Evolutionary conservation across 2,329 filamentous ascomycete genomes (phyloP).

Genomic region (Alternaria sp.): DNA sequence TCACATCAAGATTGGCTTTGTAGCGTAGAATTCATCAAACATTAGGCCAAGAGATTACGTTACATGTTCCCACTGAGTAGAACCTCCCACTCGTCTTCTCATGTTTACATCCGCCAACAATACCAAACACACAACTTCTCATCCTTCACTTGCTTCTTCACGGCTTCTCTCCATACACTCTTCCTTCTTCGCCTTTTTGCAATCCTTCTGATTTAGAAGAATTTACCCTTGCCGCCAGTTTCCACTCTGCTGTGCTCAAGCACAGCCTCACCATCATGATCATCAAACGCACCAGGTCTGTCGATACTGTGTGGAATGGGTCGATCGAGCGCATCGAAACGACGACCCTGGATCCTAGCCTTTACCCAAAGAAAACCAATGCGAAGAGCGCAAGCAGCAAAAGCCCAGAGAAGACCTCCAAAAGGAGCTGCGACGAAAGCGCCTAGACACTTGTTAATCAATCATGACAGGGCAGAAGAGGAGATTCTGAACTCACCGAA

Average conservation of each 20-base stretch:
- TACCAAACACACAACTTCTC: no score
- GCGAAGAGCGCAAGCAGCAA: slow-evolving; percentile 68
- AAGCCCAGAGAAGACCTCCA: slow-evolving; percentile 76
- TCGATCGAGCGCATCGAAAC: slow-evolving; percentile 73
- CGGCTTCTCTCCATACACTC: neutral
- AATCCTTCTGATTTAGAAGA: slow-evolving; percentile 36
- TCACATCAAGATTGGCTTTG: no score
- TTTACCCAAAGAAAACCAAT: slow-evolving; percentile 65
- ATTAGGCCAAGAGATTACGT: no score
- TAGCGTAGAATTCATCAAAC: no score
- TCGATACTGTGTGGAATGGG: slow-evolving; percentile 32
- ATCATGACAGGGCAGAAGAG: neutral
- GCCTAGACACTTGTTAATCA: slow-evolving; percentile 41
- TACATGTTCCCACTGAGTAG: no score
- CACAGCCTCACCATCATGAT: slow-evolving; percentile 39
- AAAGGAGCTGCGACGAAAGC: slow-evolving; percentile 82
- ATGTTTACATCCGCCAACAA: no score
- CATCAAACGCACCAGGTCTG: slow-evolving; percentile 29
- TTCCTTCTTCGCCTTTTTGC: neutral
- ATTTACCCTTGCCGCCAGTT: slow-evolving; percentile 39
- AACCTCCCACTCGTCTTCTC: no score
- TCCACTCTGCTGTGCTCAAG: slow-evolving; percentile 36
- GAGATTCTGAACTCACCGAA: slow-evolving; percentile 64
- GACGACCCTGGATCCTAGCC: slow-evolving; percentile 66
- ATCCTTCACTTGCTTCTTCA: neutral